Percentiles rank a stretch among this genome's conserved stretches.
Conservation (phyloP, 2,329 filamentous ascomycete genomes). For the Stagonosporopsis chrysanthemi region DNA sequence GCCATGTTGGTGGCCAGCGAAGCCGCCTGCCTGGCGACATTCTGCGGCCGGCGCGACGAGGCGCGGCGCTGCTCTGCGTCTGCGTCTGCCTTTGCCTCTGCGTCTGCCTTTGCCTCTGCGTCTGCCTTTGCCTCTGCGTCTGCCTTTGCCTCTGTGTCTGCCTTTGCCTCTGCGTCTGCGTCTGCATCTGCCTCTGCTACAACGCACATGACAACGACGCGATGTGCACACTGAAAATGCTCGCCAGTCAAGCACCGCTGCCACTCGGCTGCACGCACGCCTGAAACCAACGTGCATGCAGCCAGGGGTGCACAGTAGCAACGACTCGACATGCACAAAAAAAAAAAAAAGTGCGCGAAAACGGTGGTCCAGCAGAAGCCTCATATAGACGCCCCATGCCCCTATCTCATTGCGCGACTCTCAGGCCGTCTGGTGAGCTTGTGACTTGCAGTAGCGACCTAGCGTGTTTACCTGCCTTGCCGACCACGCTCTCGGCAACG, state of each 20-base stretch:
- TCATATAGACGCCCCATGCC: slow-evolving; percentile 4
- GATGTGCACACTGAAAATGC: no score
- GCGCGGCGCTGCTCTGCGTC: not conserved
- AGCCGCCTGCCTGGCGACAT: not conserved
- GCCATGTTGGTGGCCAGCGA: slow-evolving; percentile 6
- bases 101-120: no score
- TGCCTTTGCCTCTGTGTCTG: no score
- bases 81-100: no score
- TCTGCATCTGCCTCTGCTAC: no score
- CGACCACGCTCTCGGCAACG: not conserved
- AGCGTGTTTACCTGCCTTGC: slow-evolving; percentile 16
- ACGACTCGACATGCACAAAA: no score
- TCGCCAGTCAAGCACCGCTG: not conserved
- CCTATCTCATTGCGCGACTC: not conserved
- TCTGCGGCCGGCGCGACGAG: not conserved
- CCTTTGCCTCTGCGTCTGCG: no score
- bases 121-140: no score
- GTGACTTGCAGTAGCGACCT: slow-evolving; percentile 20
- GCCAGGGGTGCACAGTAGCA: not conserved
- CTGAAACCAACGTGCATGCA: slow-evolving; percentile 4
- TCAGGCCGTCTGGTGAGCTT: not conserved
- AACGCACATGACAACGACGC: no score
- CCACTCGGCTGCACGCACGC: not conserved
- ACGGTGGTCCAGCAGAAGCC: not conserved
- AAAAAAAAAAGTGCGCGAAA: not conserved